A percentile compares a stretch with the other conserved stretches of the same genome.
Conservation (phyloP, 176 grass and related monocot species). For the Oryza longistaminata region DNA sequence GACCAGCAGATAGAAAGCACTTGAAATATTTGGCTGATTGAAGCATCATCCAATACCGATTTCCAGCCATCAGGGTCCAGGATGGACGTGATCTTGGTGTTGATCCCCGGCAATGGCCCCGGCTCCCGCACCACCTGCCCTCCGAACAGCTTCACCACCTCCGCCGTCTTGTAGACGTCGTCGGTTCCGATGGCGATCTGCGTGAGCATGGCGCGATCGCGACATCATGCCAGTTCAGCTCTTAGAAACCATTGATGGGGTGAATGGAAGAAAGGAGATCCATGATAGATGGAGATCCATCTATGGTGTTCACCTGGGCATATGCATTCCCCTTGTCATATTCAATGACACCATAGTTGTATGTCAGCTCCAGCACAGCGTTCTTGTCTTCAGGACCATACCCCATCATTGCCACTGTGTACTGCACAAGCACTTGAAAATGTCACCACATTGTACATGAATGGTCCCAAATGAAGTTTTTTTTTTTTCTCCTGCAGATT, state of each 20-base stretch:
- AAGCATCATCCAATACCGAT: conserved; percentile 44
- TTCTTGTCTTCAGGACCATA: conserved; percentile 72
- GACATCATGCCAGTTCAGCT: background rate
- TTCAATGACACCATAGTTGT: conserved; percentile 63
- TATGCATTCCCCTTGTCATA: conserved; percentile 69
- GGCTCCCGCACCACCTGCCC: conserved; percentile 67
- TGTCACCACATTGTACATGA: background rate
- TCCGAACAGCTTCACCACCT: conserved; percentile 59
- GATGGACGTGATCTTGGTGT: conserved; percentile 78
- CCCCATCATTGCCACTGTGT: conserved; percentile 67
- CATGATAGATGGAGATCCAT: background rate
- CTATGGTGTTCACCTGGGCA: conserved; percentile 41
- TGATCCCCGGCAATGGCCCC: conserved; percentile 66
- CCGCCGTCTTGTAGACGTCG: conserved; percentile 74
- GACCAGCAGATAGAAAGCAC: background rate
- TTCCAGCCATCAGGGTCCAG: conserved; percentile 91
- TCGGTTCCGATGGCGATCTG: conserved; percentile 87
- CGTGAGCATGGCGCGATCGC: background rate
- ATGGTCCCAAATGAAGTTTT: background rate
- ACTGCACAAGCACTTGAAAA: conserved; percentile 10
- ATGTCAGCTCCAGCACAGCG: conserved; percentile 63
- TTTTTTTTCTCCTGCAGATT: background rate
- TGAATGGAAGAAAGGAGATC: background rate
- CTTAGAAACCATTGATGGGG: too few relatives aligned
- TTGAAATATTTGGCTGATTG: background rate